phyloP scores from a whole-genome alignment of 2,329 filamentous ascomycete genomes.

The Scorias spongiosa region DNA sequence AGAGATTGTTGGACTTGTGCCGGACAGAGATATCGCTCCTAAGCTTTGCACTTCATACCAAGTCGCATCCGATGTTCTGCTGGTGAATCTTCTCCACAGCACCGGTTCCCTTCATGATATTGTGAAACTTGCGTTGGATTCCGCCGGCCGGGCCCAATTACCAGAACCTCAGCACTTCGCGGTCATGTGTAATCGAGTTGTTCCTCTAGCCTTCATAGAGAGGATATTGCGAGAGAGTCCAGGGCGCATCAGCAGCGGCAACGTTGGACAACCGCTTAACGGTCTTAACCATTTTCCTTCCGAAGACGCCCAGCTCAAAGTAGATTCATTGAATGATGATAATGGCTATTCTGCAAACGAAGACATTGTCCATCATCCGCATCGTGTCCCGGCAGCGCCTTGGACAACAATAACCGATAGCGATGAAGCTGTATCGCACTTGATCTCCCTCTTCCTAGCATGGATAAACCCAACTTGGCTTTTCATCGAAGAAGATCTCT shows the following conservation, averaged over 20 bases:
- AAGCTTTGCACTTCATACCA: neutral
- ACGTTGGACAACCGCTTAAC: neutral
- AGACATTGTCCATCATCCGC: neutral
- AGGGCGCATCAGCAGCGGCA: neutral
- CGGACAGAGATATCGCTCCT: neutral
- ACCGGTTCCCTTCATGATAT: constrained; percentile 4
- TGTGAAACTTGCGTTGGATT: constrained; percentile 1
- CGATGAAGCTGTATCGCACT: constrained; percentile 4
- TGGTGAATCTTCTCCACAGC: constrained; percentile 3
- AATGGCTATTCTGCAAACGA: neutral
- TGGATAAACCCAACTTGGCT: constrained; percentile 7
- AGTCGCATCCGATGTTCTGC: neutral
- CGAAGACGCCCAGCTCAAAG: neutral
- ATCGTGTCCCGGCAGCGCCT: constrained; percentile 1
- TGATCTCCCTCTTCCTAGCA: constrained; percentile 5
- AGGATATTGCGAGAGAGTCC: neutral
- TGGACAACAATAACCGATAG: constrained; percentile 3
- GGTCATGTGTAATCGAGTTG: neutral
- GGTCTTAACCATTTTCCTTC: neutral
- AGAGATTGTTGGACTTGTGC: neutral
- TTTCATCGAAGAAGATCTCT: constrained; percentile 6
- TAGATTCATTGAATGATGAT: neutral
- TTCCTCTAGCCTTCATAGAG: neutral
- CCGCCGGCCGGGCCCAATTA: neutral
- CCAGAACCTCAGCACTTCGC: neutral